Evolutionary conservation across 1,284 basidiomycete genomes (phyloP).

Genomic region (Volvariella volvacea): DNA sequence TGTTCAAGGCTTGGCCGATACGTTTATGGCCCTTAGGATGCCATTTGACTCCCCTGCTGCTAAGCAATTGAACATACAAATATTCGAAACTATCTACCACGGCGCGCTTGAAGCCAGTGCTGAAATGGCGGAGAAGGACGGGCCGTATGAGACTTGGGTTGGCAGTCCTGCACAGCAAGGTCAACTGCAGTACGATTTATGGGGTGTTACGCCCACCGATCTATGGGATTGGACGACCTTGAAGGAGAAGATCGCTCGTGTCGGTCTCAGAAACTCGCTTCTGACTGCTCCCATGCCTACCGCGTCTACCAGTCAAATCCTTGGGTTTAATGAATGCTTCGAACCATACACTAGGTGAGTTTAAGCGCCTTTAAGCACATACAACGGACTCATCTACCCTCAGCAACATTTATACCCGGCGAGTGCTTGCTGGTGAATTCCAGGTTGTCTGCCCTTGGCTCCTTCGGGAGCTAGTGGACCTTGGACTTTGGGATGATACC

Average conservation of each 20-base stretch:
- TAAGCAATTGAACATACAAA: constrained; percentile 86
- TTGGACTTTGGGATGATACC: constrained; percentile 93
- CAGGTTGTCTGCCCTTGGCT: constrained; percentile 99
- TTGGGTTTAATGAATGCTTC: constrained; percentile 99
- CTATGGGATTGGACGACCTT: constrained; percentile 94
- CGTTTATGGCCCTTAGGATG: constrained; percentile 96
- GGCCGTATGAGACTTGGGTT: constrained; percentile 88
- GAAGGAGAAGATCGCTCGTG: constrained; percentile 84
- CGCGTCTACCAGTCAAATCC: constrained; percentile 96
- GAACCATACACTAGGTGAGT: constrained; percentile 88
- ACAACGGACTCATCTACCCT: constrained; percentile 5
- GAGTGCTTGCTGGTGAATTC: constrained; percentile 99
- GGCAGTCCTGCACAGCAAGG: constrained; percentile 90
- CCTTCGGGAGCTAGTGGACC: constrained; percentile 93
- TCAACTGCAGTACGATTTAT: constrained; percentile 91
- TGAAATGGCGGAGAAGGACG: constrained; percentile 80
- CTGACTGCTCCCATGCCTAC: constrained; percentile 97
- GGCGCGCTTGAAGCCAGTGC: constrained; percentile 89
- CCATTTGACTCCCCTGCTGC: constrained; percentile 93
- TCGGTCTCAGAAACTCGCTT: constrained; percentile 92
- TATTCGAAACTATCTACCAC: constrained; percentile 99
- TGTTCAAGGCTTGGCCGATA: constrained; percentile 96
- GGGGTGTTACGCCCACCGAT: constrained; percentile 89
- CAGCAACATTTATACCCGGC: constrained; percentile 98
- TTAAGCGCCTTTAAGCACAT: neutral